Base-by-base conservation (phyloP, 73 alveolate species). In the Paramecium sonneborni region DNA sequence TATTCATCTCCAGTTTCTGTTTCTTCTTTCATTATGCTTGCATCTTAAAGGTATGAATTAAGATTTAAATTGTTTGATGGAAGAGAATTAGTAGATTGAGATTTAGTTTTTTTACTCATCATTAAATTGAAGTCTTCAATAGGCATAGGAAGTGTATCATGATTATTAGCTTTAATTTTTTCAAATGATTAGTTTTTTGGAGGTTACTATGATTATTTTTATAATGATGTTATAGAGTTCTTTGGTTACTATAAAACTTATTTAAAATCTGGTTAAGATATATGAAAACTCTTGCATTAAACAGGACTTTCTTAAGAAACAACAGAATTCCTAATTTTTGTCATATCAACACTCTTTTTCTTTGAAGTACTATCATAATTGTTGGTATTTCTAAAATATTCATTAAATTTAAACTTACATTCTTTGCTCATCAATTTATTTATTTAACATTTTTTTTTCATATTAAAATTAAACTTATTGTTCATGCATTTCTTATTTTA, bases 341-440 rank as follows among this genome's bases (percentile, higher is more conserved):
- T 39, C 56, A 74, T 39, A 23, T 44, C 90, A 20, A 26, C 43
- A 79, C 72, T 79, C 7, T 79, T 39, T 44, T 79, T 79, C 38
- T 79, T 79, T 3, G 90, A 79, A 15, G 90, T 79, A 43, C 90
- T 79, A 21, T 46, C 90, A 6, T 74, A 74, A 74, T 74, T 74
- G 18, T 21, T 37, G 12, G 67, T 44, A 7, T 79, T 41, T 10
- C 69, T 79, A 30, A 24, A 44, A 20, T 2, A 1, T 41, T 41
- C 20, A 18, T 52, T 1, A 52, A 52, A 30, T 26, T 8, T 5
- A 0, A 4, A 23, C 3, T 43, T 43, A 39, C 41, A 18, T 24
- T 24, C 55, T 20, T 24, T 30, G 30, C 1, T 79, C 90, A 18
- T 79, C 90, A 23, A 79, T 79, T 44, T 79, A 44, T 34, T 79